These are phyloP conservation scores for Remersonia thermophila DNA, from an alignment of 2,329 filamentous ascomycete genomes.

Conservation along the genomic window DNA sequence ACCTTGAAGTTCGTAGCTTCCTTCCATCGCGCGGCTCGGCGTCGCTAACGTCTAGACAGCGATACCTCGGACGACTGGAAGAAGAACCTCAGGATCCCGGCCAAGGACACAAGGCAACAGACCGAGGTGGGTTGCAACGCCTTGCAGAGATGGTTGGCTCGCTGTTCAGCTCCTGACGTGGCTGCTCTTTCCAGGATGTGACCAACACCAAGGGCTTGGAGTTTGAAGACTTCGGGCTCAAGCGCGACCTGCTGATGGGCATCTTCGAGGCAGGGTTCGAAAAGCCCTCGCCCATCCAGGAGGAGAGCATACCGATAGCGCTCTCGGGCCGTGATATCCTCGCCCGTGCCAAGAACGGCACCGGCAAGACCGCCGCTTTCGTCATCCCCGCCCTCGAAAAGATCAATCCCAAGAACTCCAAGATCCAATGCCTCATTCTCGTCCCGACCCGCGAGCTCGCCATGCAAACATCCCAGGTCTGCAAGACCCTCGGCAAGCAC, in stretches of 20 bases:
- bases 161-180: neutral
- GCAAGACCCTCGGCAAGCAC: slow-evolving; percentile 96
- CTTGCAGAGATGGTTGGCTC: neutral
- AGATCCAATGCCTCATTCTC: slow-evolving; percentile 91
- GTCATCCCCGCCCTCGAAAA: slow-evolving; percentile 90
- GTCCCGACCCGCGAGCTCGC: slow-evolving; percentile 95
- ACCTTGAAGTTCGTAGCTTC: slow-evolving; percentile 29
- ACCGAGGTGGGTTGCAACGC: slow-evolving; percentile 52
- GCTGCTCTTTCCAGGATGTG: slow-evolving; percentile 60
- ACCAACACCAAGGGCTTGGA: slow-evolving; percentile 95
- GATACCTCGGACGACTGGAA: slow-evolving; percentile 59
- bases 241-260: slow-evolving; percentile 92
- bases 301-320: slow-evolving; percentile 96
- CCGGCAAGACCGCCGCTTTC: slow-evolving; percentile 95
- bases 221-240: slow-evolving; percentile 93
- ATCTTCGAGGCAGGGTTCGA: slow-evolving; percentile 99
- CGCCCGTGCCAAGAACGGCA: slow-evolving; percentile 95
- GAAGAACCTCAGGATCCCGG: slow-evolving; percentile 56
- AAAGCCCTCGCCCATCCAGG: slow-evolving; percentile 96
- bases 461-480: slow-evolving; percentile 96
- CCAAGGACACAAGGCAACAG: slow-evolving; percentile 65
- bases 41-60: slow-evolving; percentile 27
- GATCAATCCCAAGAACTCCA: slow-evolving; percentile 92
- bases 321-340: slow-evolving; percentile 91
- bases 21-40: slow-evolving; percentile 11